Evolutionary conservation across 768 basidiomycete genomes (phyloP).

Genomic region (Lyophyllum semitale): DNA sequence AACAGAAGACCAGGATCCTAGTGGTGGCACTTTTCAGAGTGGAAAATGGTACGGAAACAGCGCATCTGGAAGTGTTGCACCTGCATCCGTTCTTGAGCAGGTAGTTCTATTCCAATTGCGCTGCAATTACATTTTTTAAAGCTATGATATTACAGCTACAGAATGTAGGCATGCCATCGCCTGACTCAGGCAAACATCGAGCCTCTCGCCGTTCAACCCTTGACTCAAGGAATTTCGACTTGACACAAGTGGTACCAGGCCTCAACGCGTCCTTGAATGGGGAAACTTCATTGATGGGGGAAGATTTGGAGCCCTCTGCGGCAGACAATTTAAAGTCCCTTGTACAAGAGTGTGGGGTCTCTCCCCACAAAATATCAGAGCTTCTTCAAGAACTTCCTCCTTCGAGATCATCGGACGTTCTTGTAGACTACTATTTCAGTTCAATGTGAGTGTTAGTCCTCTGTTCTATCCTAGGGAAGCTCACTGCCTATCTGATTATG

Average conservation of each 20-base stretch:
- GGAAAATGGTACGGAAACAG: constrained; percentile 87
- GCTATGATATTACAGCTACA: constrained; percentile 22
- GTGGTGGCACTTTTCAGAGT: constrained; percentile 76
- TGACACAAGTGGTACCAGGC: constrained; percentile 3
- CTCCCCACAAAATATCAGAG: constrained; percentile 88
- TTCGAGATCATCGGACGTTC: constrained; percentile 67
- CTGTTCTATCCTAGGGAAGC: constrained; percentile 10
- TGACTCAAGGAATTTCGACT: constrained; percentile 15
- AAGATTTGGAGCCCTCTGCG: constrained; percentile 54
- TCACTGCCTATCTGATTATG: constrained; percentile 1
- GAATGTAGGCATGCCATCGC: constrained; percentile 20
- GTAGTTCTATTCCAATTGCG: constrained; percentile 35
- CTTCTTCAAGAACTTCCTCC: constrained; percentile 88
- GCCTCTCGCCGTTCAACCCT: constrained; percentile 6
- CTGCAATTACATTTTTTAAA: background rate
- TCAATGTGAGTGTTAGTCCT: constrained; percentile 48
- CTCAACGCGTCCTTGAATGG: constrained; percentile 4
- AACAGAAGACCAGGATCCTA: constrained; percentile 75
- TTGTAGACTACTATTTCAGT: constrained; percentile 82
- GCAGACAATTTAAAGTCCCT: constrained; percentile 84
- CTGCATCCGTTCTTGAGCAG: constrained; percentile 78
- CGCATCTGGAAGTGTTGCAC: constrained; percentile 81
- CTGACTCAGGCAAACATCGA: constrained; percentile 11
- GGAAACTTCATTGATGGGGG: constrained; percentile 32
- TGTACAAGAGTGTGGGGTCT: constrained; percentile 90